Base-by-base conservation (phyloP, 2,329 filamentous ascomycete genomes). In the Arachnopeziza araneosa region DNA sequence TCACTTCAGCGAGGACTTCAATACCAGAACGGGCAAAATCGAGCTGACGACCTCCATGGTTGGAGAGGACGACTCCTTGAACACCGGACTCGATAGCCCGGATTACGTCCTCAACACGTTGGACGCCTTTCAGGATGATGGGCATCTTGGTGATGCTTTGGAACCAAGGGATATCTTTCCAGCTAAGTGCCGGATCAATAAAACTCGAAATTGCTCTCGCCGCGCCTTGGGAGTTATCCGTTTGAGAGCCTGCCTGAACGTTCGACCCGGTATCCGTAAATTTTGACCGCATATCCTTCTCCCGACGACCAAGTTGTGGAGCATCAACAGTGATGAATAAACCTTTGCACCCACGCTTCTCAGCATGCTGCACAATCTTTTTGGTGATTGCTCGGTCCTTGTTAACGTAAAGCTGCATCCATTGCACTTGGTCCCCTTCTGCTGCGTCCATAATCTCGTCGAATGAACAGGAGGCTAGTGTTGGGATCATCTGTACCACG, bases 261-360 rank as follows among this genome's bases (percentile, higher is more conserved):
- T 86, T 89, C 26, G 88, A 89, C 9, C 93, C 93, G 17, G 83
- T 83, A 68, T 96, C 93, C 48, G 84, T 85, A 73, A 96, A 96
- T 76, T 98, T 98, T 66, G 83, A 85, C 49, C 95, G 90, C 95
- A 98, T 98, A 74, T 98, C 95, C 79, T 98, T 99, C 76, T 99
- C 95, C 67, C 95, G 83, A 49, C 95, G 87, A 50, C 95, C 95
- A 23, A 99, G 86, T 75, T 98, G 93, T 6, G 95, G 95, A 56
- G 95, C 95, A 74, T 99, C 95, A 58, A 99, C 95, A 1, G 95
- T 99, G 78, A 99, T 97, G 80, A 99, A 99, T 21, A 99, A 85
- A 10, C 89, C 95, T 76, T 91, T 95, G 81, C 95, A 98, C 26
- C 95, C 95, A 59, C 95, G 88, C 71, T 80, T 80, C 78, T 99